Evolutionary conservation across 148 eudicot species (phyloP), one percentile per base, ranked within the genome.

Genomic region (Pouteria glomerata): DNA sequence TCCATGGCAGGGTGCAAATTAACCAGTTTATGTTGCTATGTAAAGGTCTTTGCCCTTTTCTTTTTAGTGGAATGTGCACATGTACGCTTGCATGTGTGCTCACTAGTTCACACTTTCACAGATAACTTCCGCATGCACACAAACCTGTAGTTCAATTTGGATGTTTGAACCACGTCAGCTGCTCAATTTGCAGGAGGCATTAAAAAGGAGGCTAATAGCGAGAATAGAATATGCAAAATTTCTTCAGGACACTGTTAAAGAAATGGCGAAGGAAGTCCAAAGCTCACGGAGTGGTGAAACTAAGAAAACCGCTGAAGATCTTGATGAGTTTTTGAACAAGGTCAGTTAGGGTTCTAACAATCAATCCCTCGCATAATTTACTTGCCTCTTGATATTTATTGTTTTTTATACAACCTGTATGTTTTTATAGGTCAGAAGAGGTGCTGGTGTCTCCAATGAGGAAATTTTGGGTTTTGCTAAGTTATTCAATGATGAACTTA

Each of bases 231-330:
- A 91, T 84, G 97, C 97, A 35, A 89, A 87, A 81, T 91, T 91
- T 84, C 85, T 91, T 56, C 97, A 89, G 80, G 94, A 89, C 11
- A 91, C 97, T 0, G 92, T 84, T 75, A 85, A 89, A 81, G 97
- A 91, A 82, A 91, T 91, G 97, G 97, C 94, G 8, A 91, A 87
- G 81, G 97, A 91, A 82, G 86, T 89, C 39, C 88, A 91, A 81
- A 85, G 81, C 81, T 85, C 97, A 65, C 77, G 90, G 41, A 91
- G 90, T 82, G 97, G 94, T 63, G 94, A 89, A 55, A 64, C 58
- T 61, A 91, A 87, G 85, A 84, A 77, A 77, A 91, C 92, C 23
- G 97, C 94, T 2, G 87, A 87, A 80, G 94, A 91, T 78, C 90
- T 91, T 77, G 97, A 87, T 82, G 94, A 85, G 68, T 91, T 91